Conservation (phyloP, 106 monocot genomes). For the Platanthera guangdongensis region DNA sequence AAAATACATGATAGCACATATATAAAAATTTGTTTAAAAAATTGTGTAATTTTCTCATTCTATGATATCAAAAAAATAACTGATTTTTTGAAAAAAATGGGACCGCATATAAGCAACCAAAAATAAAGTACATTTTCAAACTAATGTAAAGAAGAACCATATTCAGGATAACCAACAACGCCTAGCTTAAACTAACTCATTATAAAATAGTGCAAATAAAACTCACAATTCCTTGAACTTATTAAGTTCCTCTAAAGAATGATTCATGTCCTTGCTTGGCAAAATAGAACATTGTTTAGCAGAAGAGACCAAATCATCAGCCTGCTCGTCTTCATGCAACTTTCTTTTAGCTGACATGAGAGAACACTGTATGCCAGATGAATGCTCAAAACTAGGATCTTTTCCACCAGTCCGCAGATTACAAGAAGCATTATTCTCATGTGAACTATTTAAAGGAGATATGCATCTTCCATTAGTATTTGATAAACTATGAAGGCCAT, state of each 20-base stretch:
- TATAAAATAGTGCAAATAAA: not conserved
- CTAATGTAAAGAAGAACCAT: not conserved
- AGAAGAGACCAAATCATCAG: slow-evolving; percentile 9
- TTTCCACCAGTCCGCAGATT: not conserved
- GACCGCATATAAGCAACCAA: not conserved
- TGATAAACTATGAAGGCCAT: slow-evolving; percentile 6
- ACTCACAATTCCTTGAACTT: slow-evolving; percentile 75
- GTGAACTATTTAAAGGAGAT: not conserved
- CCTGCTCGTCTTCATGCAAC: slow-evolving; percentile 5
- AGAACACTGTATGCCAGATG: slow-evolving; percentile 11
- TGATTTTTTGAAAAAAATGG: not conserved
- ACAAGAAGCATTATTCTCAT: slow-evolving; percentile 6
- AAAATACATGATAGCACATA: slow-evolving; percentile 1
- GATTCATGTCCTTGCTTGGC: slow-evolving; percentile 9
- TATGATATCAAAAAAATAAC: not conserved
- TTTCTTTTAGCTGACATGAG: slow-evolving; percentile 28
- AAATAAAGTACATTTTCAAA: slow-evolving; percentile 1
- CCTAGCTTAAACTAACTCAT: not conserved
- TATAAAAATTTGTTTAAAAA: not conserved
- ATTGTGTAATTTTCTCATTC: not conserved
- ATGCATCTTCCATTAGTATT: slow-evolving; percentile 22
- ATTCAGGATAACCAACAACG: not conserved
- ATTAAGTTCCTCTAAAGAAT: slow-evolving; percentile 33
- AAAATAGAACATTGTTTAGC: slow-evolving; percentile 4
- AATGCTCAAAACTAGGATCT: slow-evolving; percentile 17